Evolutionary conservation across 2,329 filamentous ascomycete genomes (phyloP).

Genomic region (Rutstroemia sp.): DNA sequence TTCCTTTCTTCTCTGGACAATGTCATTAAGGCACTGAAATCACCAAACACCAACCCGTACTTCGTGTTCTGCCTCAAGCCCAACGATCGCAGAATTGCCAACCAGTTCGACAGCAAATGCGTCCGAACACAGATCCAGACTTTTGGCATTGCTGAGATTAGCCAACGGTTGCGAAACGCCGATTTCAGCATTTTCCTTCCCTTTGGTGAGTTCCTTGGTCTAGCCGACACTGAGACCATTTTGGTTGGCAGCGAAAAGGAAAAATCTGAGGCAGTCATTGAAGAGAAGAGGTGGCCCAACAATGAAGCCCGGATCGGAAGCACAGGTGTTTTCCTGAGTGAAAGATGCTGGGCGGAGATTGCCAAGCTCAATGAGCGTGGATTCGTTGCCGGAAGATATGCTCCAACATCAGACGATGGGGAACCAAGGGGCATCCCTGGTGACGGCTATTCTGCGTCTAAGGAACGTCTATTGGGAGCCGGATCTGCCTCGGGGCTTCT

Average conservation of each 20-base stretch:
- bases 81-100: constrained; percentile 93
- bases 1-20: constrained; percentile 86
- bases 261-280: constrained; percentile 83
- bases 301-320: constrained; percentile 88
- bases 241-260: constrained; percentile 89
- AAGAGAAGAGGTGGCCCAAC: constrained; percentile 83
- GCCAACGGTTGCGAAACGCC: constrained; percentile 81
- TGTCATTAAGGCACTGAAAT: constrained; percentile 77
- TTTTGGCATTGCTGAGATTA: constrained; percentile 94
- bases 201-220: constrained; percentile 88
- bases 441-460: constrained; percentile 53
- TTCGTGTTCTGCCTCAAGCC: constrained; percentile 97
- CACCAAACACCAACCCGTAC: constrained; percentile 82
- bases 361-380: constrained; percentile 63
- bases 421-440: constrained; percentile 52
- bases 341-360: constrained; percentile 90
- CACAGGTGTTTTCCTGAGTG: constrained; percentile 91
- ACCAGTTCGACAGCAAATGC: constrained; percentile 98
- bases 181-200: constrained; percentile 96
- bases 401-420: constrained; percentile 49
- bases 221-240: constrained; percentile 75
- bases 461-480: constrained; percentile 46
- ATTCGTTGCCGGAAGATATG: constrained; percentile 46
- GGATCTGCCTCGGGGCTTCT: constrained; percentile 35
- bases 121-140: constrained; percentile 91